phyloP scores from a whole-genome alignment of 2,329 filamentous ascomycete species.

The Scedosporium minutisporum region DNA sequence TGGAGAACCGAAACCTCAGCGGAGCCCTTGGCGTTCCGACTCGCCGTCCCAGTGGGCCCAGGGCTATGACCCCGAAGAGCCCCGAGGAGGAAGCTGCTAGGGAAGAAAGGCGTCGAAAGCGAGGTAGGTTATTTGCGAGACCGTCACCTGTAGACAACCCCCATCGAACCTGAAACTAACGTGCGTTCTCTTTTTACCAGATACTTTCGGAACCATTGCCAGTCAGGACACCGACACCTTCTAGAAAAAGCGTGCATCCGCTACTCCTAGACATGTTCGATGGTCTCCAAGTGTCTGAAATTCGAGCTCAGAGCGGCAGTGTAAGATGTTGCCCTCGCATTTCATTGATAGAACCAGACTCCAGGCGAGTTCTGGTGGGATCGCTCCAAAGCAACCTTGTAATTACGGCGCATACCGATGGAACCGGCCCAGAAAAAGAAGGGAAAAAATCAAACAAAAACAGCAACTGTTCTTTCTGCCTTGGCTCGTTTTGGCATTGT shows the following conservation, averaged over 20 bases:
- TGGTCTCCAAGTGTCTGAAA: neutral
- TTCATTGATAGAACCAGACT: neutral
- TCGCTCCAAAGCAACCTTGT: constrained; percentile 1
- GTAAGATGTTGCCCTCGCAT: neutral
- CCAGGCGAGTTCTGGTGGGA: neutral
- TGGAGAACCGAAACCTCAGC: constrained; percentile 49
- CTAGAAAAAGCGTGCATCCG: constrained; percentile 19
- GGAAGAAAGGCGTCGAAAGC: constrained; percentile 43
- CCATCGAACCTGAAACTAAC: neutral
- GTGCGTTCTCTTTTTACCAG: neutral
- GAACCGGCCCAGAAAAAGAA: neutral
- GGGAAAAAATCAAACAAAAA: neutral
- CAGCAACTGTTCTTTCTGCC: neutral
- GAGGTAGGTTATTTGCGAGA: constrained; percentile 32
- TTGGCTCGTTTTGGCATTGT: neutral
- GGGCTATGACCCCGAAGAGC: constrained; percentile 52
- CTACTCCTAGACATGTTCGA: neutral
- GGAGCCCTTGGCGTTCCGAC: constrained; percentile 41
- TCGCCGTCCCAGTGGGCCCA: constrained; percentile 46
- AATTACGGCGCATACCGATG: neutral
- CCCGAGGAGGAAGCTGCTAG: constrained; percentile 34
- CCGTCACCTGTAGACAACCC: too few species aligned
- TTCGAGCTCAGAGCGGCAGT: neutral
- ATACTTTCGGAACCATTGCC: constrained; percentile 37
- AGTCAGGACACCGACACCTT: constrained; percentile 47